These are phyloP conservation scores for Wickerhamomyces ciferrii DNA, from an alignment of 805 yeast genomes.

Conservation along the genomic window DNA sequence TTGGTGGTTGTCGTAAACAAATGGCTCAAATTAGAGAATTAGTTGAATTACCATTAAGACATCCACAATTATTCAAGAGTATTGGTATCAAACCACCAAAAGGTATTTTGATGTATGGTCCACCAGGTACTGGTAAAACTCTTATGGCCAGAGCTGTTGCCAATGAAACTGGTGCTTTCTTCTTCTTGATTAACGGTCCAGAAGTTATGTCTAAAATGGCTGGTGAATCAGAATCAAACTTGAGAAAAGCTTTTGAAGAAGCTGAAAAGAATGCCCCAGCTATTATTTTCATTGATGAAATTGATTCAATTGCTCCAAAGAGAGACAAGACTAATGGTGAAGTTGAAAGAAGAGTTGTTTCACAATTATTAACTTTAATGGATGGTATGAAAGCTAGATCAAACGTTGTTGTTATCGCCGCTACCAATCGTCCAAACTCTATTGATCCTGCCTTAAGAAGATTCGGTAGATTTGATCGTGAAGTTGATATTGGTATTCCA, in stretches of 20 bases:
- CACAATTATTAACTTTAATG: conserved; percentile 95
- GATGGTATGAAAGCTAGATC: conserved; percentile 99
- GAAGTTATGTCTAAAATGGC: conserved; percentile 99
- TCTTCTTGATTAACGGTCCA: conserved; percentile 97
- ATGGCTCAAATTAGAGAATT: conserved; percentile 99
- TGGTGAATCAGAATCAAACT: conserved; percentile 96
- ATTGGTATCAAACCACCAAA: conserved; percentile 99
- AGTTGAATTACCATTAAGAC: conserved; percentile 97
- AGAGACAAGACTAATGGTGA: conserved; percentile 99
- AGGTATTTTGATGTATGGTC: conserved; percentile 97
- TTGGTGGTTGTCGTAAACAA: conserved; percentile 98
- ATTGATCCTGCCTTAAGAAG: conserved; percentile 79
- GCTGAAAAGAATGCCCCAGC: conserved; percentile 99
- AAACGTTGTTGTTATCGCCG: conserved; percentile 96
- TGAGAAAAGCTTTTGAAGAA: conserved; percentile 98
- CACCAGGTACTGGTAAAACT: conserved; percentile 99
- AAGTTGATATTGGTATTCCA: conserved; percentile 90
- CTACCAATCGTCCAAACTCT: conserved; percentile 77
- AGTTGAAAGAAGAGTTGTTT: conserved; percentile 98
- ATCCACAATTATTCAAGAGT: conserved; percentile 95
- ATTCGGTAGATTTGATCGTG: conserved; percentile 89
- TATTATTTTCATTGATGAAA: conserved; percentile 96
- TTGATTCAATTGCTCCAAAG: conserved; percentile 98
- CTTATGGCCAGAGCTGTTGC: conserved; percentile 99
- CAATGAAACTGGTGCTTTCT: conserved; percentile 98